phyloP scores from a whole-genome alignment of 345 rosid species.

The Eucalyptus sp. region DNA sequence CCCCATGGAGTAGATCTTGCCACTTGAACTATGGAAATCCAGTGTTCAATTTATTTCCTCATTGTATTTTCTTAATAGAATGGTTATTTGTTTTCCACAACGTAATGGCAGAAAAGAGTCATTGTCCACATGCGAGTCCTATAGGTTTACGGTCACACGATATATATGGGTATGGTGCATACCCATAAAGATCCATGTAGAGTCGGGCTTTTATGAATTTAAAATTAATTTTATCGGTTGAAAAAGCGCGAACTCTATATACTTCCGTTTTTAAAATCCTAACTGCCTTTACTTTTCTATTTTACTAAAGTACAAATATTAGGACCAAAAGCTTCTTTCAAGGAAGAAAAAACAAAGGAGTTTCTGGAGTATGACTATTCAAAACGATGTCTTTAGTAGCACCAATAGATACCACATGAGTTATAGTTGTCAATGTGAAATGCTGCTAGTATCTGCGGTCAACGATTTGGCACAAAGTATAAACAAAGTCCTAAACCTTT shows the following conservation, averaged over 20 bases:
- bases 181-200: neutral
- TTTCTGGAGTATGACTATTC: no score
- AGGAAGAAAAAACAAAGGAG: no score
- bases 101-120: neutral
- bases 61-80: neutral
- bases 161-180: neutral
- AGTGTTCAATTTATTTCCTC: no score
- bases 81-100: neutral
- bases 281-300: no score
- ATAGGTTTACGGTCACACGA: no score
- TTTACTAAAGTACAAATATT: no score
- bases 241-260: no score
- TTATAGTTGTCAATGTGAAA: neutral
- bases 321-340: no score
- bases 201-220: neutral
- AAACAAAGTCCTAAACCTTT: no score
- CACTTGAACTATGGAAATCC: no score
- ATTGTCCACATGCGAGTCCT: neutral
- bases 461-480: neutral
- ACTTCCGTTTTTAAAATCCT: no score
- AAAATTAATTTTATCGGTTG: no score
- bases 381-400: neutral
- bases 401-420: neutral
- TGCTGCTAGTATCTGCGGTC: neutral
- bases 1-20: neutral